These are phyloP conservation scores for Ulmus americana DNA, from an alignment of 331 rosid species.

Conservation along the genomic window DNA sequence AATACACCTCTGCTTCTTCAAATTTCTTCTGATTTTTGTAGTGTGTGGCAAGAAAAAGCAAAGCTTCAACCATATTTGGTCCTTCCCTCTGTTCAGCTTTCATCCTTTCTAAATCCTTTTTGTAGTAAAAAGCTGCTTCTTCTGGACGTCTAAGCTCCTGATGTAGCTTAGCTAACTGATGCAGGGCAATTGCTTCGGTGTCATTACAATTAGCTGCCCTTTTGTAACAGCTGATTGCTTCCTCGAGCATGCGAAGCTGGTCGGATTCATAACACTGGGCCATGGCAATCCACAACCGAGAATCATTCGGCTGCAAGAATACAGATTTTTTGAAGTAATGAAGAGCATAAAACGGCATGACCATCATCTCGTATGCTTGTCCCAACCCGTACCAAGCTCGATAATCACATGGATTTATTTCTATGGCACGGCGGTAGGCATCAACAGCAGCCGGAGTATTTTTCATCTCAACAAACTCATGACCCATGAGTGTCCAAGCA, in stretches of 20 bases:
- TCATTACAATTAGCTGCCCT: slow-evolving; percentile 77
- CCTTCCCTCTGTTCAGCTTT: slow-evolving; percentile 88
- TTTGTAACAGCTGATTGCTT: slow-evolving; percentile 74
- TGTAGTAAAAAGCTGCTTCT: slow-evolving; percentile 82
- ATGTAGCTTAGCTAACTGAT: slow-evolving; percentile 68
- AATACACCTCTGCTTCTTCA: slow-evolving; percentile 83
- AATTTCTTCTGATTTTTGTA: slow-evolving; percentile 44
- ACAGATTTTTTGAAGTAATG: slow-evolving; percentile 80
- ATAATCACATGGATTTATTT: slow-evolving; percentile 70
- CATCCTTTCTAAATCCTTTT: slow-evolving; percentile 86
- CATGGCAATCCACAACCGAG: slow-evolving; percentile 92
- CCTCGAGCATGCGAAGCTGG: slow-evolving; percentile 76
- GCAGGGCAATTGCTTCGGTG: slow-evolving; percentile 82
- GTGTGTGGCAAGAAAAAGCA: slow-evolving; percentile 64
- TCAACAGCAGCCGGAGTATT: slow-evolving; percentile 89
- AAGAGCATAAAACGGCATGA: slow-evolving; percentile 80
- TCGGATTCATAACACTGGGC: slow-evolving; percentile 81
- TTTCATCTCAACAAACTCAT: slow-evolving; percentile 91
- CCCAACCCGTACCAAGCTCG: slow-evolving; percentile 98
- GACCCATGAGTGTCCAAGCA: slow-evolving; percentile 97
- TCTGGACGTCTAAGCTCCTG: slow-evolving; percentile 54
- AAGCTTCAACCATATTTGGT: slow-evolving; percentile 84
- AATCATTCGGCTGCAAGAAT: slow-evolving; percentile 80
- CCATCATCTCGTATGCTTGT: slow-evolving; percentile 95
- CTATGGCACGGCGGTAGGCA: slow-evolving; percentile 89